Base-by-base conservation (phyloP, 208 protist species). In the Trypanosoma vivax region DNA sequence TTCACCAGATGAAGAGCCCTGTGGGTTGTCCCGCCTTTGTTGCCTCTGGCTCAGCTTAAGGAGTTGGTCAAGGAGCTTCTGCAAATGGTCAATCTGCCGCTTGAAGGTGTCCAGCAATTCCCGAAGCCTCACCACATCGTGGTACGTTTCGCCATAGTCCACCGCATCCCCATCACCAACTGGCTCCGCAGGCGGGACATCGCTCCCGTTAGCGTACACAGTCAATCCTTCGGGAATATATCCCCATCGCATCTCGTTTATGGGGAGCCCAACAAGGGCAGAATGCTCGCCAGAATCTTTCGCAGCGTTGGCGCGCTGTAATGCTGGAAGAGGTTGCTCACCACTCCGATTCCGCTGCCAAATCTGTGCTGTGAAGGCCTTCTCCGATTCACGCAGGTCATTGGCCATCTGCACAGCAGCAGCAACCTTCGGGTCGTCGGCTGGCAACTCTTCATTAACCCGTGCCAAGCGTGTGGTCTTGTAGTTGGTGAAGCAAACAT, bases 401-500 rank as follows among this genome's bases (percentile, higher is more conserved):
- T 92, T 92, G 5, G 77, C 77, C 75, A 84, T 84, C 13, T 61
- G 48, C 3, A 84, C 66, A 1, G 66, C 76, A 1, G 83, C 75
- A 4, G 52, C 21, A 31, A 79, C 62, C 46, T 69, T 63, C 31
- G 29, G 7, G 39, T 72, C 58, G 48, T 76, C 58, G 2, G 42
- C 30, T 10, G 63, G 62, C 11, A 70, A 31, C 43, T 73, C 72
- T 2, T 21, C 14, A 40, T 68, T 72, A 5, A 57, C 47, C 2
- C 24, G 31, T 24, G 56, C 30, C 21, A 84, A 51, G 19, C 48
- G 41, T 25, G 75, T 87, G 18, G 84, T 30, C 37, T 71, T 63
- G 65, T 93, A 95, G 49, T 80, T 92, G n/a, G 74, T 79, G 70
- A 91, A 97, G 56, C 88, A 90, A 13, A 92, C 80, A 73, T 97